These are phyloP conservation scores for Rosa multiflora DNA, from an alignment of 306 rosid species.

Conservation along the genomic window DNA sequence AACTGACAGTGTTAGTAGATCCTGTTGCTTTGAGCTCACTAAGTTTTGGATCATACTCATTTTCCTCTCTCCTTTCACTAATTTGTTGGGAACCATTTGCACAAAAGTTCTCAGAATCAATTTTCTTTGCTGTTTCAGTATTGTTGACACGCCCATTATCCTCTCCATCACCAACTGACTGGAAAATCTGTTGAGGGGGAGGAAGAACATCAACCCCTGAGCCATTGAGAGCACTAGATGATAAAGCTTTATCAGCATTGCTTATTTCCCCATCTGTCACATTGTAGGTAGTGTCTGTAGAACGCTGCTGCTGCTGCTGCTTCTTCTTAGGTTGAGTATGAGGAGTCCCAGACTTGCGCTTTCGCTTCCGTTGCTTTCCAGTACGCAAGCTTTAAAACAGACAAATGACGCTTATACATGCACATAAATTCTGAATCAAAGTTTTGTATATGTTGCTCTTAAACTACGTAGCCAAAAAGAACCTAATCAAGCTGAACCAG, in stretches of 20 bases:
- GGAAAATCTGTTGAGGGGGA: constrained; percentile 42
- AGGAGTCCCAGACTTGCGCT: constrained; percentile 53
- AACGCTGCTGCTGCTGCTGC: constrained; percentile 44
- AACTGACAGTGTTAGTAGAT: constrained; percentile 36
- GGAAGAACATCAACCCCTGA: constrained; percentile 27
- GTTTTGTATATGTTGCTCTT: not conserved
- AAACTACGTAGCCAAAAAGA: not conserved
- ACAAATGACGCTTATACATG: constrained; percentile 15
- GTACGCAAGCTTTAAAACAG: constrained; percentile 49
- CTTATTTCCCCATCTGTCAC: constrained; percentile 43
- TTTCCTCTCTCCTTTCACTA: constrained; percentile 35
- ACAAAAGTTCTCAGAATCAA: constrained; percentile 33
- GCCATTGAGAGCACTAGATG: constrained; percentile 40
- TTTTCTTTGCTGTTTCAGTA: constrained; percentile 25
- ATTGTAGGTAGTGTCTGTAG: constrained; percentile 47
- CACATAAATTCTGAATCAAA: not conserved
- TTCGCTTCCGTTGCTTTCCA: constrained; percentile 59
- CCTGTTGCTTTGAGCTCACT: constrained; percentile 67
- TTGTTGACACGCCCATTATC: constrained; percentile 26
- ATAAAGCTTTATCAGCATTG: constrained; percentile 34
- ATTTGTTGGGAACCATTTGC: constrained; percentile 27
- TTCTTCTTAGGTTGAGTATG: constrained; percentile 62
- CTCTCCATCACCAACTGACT: constrained; percentile 41
- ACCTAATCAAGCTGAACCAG: not conserved
- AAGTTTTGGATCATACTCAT: constrained; percentile 69